Percentiles rank a stretch among this genome's conserved stretches.
These are phyloP conservation scores for Colletotrichum sp. DNA, from an alignment of 2,329 filamentous ascomycete genomes.

Conservation along the genomic window DNA sequence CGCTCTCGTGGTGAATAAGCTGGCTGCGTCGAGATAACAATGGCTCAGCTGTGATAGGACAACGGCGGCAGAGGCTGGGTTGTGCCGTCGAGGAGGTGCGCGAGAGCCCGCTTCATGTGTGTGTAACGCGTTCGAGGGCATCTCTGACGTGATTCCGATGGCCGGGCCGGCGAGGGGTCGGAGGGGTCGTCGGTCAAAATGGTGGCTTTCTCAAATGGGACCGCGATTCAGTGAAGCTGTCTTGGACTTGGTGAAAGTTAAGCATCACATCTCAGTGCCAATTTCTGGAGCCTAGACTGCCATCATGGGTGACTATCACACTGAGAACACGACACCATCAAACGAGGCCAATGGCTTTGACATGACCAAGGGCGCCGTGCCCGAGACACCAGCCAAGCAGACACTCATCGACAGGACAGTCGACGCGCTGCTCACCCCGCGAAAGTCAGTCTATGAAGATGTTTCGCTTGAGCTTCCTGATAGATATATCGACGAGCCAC, in stretches of 20 bases:
- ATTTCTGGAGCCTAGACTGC: not conserved
- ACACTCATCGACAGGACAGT: not conserved
- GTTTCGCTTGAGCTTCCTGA: conserved; percentile 33
- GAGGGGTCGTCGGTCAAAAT: not conserved
- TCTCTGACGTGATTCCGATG: conserved; percentile 19
- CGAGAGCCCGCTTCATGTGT: not conserved
- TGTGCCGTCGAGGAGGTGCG: not conserved
- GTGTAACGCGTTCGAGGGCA: conserved; percentile 13
- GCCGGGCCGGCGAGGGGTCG: not conserved
- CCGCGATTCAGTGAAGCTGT: not conserved
- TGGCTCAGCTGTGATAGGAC: conserved; percentile 9
- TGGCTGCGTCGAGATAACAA: conserved; percentile 13
- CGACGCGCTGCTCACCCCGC: conserved; percentile 9
- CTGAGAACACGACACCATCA: not conserved
- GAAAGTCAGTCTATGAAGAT: conserved; percentile 11
- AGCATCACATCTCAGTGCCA: not conserved
- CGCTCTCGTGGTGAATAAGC: not conserved
- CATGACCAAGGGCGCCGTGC: not conserved
- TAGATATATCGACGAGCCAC: conserved; percentile 51
- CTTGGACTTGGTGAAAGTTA: not conserved
- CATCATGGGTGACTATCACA: conserved; percentile 16
- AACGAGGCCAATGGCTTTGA: not conserved
- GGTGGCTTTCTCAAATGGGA: not conserved
- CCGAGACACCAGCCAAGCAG: not conserved
- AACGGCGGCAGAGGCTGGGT: not conserved